A percentile compares a stretch with the other conserved stretches of the same genome.
phyloP scores from a whole-genome alignment of 2,329 filamentous ascomycete genomes.

The Exophiala calicioides region DNA sequence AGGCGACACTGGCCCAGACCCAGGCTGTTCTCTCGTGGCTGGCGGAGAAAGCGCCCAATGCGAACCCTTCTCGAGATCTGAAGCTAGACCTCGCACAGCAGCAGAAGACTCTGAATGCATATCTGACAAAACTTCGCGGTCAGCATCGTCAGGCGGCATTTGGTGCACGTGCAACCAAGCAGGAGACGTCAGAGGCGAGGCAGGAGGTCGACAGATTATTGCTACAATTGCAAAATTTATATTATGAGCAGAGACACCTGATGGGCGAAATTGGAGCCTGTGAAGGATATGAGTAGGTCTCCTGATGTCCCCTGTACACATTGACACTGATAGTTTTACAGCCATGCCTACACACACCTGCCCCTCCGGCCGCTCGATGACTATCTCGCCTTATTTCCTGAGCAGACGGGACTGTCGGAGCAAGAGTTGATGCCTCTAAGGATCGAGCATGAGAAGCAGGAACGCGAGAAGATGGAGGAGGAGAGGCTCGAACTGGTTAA shows the following conservation, averaged over 20 bases:
- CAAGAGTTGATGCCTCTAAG: constrained; percentile 84
- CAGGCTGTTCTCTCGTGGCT: constrained; percentile 61
- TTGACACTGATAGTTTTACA: constrained; percentile 39
- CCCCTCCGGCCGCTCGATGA: constrained; percentile 82
- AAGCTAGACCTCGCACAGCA: constrained; percentile 65
- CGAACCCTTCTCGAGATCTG: constrained; percentile 52
- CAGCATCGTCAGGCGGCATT: constrained; percentile 81
- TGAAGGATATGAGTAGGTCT: constrained; percentile 81
- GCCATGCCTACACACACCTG: constrained; percentile 83
- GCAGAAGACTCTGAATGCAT: constrained; percentile 77
- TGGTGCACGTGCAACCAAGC: constrained; percentile 80
- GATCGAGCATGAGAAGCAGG: constrained; percentile 85
- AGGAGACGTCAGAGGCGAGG: constrained; percentile 79
- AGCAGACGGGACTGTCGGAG: constrained; percentile 70
- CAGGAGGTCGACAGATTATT: constrained; percentile 91
- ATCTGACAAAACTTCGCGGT: constrained; percentile 76
- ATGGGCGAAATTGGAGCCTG: constrained; percentile 87
- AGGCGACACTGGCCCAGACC: constrained; percentile 71
- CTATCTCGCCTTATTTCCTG: constrained; percentile 74
- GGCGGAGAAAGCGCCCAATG: constrained; percentile 47
- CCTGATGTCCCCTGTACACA: neutral
- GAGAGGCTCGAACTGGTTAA: constrained; percentile 75
- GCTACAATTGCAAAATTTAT: constrained; percentile 89
- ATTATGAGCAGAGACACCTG: constrained; percentile 92
- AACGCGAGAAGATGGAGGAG: constrained; percentile 82